These are phyloP conservation scores for Talaromyces thailandensis DNA, from an alignment of 495 filamentous ascomycete species.

Conservation along the genomic window DNA sequence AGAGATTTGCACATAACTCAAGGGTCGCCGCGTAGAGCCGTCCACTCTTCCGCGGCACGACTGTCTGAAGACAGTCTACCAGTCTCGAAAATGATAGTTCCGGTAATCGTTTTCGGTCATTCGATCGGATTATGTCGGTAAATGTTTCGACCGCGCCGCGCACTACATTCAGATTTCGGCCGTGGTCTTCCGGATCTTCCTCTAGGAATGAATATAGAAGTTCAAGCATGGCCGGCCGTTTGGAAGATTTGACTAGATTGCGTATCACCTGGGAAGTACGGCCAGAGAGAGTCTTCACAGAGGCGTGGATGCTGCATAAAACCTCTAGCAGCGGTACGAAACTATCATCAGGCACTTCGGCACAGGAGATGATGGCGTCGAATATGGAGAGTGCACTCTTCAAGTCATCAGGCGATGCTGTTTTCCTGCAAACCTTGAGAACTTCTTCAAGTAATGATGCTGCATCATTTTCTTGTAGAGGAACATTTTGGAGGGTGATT, in stretches of 20 bases:
- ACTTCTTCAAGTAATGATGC: constrained; percentile 56
- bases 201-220: constrained; percentile 55
- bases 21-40: constrained; percentile 50
- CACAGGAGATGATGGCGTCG: constrained; percentile 70
- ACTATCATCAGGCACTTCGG: constrained; percentile 58
- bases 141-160: constrained; percentile 63
- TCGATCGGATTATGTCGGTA: constrained; percentile 44
- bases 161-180: constrained; percentile 51
- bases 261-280: constrained; percentile 67
- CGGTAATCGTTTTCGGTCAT: constrained; percentile 56
- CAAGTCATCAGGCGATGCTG: constrained; percentile 64
- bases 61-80: constrained; percentile 48
- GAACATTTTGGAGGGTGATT: constrained; percentile 75
- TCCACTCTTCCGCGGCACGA: constrained; percentile 42
- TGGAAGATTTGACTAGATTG: constrained; percentile 71
- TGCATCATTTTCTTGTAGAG: constrained; percentile 59
- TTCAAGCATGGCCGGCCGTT: constrained; percentile 60
- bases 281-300: constrained; percentile 59
- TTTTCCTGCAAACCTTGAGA: constrained; percentile 66
- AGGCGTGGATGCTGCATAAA: constrained; percentile 72
- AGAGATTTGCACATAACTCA: constrained; percentile 30
- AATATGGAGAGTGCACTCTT: constrained; percentile 67
- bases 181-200: constrained; percentile 34
- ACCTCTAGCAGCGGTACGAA: constrained; percentile 66
- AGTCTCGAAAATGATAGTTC: constrained; percentile 37